phyloP scores from a whole-genome alignment of 495 filamentous ascomycete genomes.

The Neurospora sublineolata region DNA sequence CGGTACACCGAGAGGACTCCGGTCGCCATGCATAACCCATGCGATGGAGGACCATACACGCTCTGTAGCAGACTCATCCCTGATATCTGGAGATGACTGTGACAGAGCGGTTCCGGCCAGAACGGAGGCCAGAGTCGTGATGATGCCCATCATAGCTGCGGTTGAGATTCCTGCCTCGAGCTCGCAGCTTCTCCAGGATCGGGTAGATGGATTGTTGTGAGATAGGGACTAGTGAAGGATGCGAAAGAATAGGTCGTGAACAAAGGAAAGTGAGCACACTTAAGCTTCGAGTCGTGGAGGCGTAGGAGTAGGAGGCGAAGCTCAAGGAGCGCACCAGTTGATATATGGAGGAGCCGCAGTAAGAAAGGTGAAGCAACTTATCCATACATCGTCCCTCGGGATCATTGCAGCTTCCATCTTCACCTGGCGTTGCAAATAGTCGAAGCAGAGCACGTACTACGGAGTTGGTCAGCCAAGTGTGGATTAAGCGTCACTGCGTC shows the following conservation, averaged over 20 bases:
- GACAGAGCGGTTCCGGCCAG: constrained; percentile 12
- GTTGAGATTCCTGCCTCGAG: neutral
- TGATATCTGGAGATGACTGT: neutral
- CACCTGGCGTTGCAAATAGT: neutral
- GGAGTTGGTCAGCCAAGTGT: neutral
- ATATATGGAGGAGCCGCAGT: neutral
- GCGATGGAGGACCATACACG: constrained; percentile 34
- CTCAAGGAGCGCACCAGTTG: neutral
- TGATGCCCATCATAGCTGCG: constrained; percentile 10
- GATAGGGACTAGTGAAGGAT: neutral
- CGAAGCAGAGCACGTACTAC: neutral
- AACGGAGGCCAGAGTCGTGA: constrained; percentile 3
- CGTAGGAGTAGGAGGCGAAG: neutral
- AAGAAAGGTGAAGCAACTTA: neutral
- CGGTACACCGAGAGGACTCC: constrained; percentile 19
- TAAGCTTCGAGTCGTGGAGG: neutral
- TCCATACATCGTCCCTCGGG: neutral
- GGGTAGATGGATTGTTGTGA: neutral
- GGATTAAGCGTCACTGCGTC: neutral
- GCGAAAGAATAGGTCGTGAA: neutral
- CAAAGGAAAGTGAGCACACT: neutral
- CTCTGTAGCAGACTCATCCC: constrained; percentile 11
- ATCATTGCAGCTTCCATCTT: neutral
- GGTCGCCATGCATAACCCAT: constrained; percentile 32
- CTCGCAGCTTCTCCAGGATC: neutral